Conservation (phyloP, 169 alveolate genomes). For the Plasmodium ovale region DNA sequence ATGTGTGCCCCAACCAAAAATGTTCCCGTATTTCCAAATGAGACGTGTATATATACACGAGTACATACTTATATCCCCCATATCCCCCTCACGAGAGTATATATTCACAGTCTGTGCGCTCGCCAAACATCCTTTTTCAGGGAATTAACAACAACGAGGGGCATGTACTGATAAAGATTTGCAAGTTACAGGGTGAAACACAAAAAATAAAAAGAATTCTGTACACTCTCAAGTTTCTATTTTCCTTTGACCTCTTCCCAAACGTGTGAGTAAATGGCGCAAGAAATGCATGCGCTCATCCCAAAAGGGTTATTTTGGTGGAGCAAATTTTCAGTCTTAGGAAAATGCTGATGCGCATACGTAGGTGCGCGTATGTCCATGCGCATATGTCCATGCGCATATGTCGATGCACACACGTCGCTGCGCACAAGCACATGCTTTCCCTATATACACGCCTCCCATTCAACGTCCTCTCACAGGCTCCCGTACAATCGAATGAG, state of each 20-base stretch:
- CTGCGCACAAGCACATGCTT: neutral
- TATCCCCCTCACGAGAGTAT: too few species aligned
- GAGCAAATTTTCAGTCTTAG: too few species aligned
- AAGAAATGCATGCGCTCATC: neutral
- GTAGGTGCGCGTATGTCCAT: too few species aligned
- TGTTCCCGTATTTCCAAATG: too few species aligned
- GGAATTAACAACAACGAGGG: conserved; percentile 73
- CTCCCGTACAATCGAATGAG: conserved; percentile 73
- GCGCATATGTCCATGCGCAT: neutral
- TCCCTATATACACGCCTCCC: neutral
- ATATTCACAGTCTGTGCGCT: neutral
- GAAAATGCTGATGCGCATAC: too few species aligned
- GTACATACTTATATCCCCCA: too few species aligned
- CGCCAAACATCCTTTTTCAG: conserved; percentile 13
- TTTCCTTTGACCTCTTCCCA: conserved; percentile 71
- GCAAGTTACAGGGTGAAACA: conserved; percentile 45
- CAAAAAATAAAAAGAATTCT: conserved; percentile 62
- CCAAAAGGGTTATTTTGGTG: neutral
- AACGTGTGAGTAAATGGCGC: conserved; percentile 27
- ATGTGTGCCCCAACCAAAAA: too few species aligned
- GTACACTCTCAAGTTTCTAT: conserved; percentile 59
- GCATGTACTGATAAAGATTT: conserved; percentile 54
- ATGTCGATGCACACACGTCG: too few species aligned
- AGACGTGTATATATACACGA: neutral
- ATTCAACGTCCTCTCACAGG: neutral